Conservation (phyloP, 768 basidiomycete species). For the Brasilioporus rufonigricans region DNA sequence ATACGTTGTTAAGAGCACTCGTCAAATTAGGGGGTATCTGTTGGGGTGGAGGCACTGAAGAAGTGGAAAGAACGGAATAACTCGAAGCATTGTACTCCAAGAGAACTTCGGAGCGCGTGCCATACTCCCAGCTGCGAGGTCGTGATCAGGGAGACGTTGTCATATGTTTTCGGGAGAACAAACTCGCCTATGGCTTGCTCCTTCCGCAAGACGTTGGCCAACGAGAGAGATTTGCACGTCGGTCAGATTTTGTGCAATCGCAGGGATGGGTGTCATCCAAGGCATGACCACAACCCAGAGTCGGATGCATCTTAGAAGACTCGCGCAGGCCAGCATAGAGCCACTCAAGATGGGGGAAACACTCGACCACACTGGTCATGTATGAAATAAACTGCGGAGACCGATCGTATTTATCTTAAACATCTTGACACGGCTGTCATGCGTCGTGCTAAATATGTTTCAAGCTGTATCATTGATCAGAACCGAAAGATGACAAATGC, state of each 20-base stretch:
- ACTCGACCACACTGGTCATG: background rate
- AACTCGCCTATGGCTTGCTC: conserved; percentile 41
- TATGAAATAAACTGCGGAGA: background rate
- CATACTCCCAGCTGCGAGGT: conserved; percentile 49
- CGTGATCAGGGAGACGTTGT: background rate
- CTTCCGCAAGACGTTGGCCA: conserved; percentile 36
- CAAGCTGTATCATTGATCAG: background rate
- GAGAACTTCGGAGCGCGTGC: conserved; percentile 49
- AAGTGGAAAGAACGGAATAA: conserved; percentile 44
- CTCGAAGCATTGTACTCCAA: conserved; percentile 45
- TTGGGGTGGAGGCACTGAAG: conserved; percentile 27
- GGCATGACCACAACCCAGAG: background rate
- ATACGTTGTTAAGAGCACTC: conserved; percentile 48
- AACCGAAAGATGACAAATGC: background rate
- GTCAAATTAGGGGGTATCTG: conserved; percentile 18
- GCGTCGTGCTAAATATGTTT: background rate
- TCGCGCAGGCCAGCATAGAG: background rate
- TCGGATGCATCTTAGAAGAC: background rate
- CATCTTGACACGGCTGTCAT: no score
- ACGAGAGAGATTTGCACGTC: conserved; percentile 37
- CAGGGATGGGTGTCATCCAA: conserved; percentile 3
- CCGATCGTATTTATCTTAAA: background rate
- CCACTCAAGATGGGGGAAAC: background rate
- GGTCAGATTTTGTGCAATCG: conserved; percentile 35
- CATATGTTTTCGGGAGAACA: background rate